Evolutionary conservation across 805 yeast species (phyloP).

Genomic region (Naumovozyma dairenensis): DNA sequence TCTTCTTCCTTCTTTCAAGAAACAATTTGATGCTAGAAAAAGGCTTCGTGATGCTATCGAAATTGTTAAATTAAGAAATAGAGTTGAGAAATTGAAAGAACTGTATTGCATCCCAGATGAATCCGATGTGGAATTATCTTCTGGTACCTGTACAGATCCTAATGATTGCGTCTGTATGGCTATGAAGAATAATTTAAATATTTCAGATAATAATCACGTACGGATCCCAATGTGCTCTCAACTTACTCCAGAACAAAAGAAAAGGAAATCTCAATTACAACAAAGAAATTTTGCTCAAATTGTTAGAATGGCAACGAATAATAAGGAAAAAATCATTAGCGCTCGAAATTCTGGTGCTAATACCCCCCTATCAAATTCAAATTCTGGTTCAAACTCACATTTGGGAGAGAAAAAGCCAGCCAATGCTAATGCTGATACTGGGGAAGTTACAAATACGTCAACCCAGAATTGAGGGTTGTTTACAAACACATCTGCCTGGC

Average conservation of each 20-base stretch:
- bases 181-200: too few relatives aligned
- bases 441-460: too few relatives aligned
- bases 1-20: constrained; percentile 69
- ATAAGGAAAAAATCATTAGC: constrained; percentile 36
- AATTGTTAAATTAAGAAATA: constrained; percentile 68
- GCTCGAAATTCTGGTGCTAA: not conserved
- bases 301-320: constrained; percentile 55
- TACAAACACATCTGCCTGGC: too few relatives aligned
- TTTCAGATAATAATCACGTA: too few relatives aligned
- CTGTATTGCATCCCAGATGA: constrained; percentile 42
- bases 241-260: constrained; percentile 9
- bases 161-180: too few relatives aligned
- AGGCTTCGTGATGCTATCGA: constrained; percentile 81
- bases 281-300: constrained; percentile 55
- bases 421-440: too few relatives aligned
- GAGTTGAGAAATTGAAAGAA: constrained; percentile 58
- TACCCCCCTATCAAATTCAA: not conserved
- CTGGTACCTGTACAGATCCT: too few relatives aligned
- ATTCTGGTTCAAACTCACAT: too few relatives aligned
- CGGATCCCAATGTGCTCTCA: too few relatives aligned
- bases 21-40: constrained; percentile 73
- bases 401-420: too few relatives aligned
- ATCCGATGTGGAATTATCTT: constrained; percentile 21
- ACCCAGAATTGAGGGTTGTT: too few relatives aligned
- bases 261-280: constrained; percentile 32